Evolutionary conservation across 352 stramenopile species (phyloP).

Genomic region (Phytophthora pinifolia): DNA sequence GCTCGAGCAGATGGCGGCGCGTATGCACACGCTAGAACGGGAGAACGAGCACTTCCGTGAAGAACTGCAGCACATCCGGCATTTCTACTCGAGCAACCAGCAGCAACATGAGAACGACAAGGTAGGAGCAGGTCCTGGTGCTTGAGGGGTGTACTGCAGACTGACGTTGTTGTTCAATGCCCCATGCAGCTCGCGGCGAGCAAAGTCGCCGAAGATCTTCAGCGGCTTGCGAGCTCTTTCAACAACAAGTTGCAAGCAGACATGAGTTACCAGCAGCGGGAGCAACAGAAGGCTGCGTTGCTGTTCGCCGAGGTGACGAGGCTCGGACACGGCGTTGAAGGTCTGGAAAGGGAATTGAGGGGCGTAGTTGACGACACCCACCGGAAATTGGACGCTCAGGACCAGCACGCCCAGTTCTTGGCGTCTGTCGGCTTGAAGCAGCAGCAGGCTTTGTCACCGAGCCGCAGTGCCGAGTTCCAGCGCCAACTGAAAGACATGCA

Average conservation of each 20-base stretch:
- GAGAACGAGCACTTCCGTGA: constrained; percentile 61
- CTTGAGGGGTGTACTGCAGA: background rate
- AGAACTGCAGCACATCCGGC: constrained; percentile 55
- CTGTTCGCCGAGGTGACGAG: constrained; percentile 68
- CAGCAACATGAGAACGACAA: constrained; percentile 57
- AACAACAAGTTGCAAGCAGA: constrained; percentile 64
- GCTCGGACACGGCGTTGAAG: constrained; percentile 51
- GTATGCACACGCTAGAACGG: constrained; percentile 47
- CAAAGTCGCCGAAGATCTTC: constrained; percentile 51
- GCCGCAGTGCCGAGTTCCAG: constrained; percentile 24
- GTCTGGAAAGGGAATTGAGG: constrained; percentile 33
- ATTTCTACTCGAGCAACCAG: constrained; percentile 57
- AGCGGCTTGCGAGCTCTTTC: constrained; percentile 51
- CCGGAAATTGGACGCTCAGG: constrained; percentile 43
- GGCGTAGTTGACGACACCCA: constrained; percentile 36
- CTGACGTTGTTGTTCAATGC: background rate
- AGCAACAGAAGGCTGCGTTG: constrained; percentile 69
- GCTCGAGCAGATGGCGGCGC: constrained; percentile 17
- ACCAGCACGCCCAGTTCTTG: constrained; percentile 40
- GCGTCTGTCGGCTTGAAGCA: constrained; percentile 31
- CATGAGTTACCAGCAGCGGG: constrained; percentile 45
- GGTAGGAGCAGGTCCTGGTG: constrained; percentile 25
- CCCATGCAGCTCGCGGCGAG: constrained; percentile 13
- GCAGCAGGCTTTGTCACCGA: constrained; percentile 27
- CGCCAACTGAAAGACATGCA: constrained; percentile 40